Evolutionary conservation across 768 basidiomycete species (phyloP), one percentile per base, ranked within the genome.

Genomic region (Boletus edulis): DNA sequence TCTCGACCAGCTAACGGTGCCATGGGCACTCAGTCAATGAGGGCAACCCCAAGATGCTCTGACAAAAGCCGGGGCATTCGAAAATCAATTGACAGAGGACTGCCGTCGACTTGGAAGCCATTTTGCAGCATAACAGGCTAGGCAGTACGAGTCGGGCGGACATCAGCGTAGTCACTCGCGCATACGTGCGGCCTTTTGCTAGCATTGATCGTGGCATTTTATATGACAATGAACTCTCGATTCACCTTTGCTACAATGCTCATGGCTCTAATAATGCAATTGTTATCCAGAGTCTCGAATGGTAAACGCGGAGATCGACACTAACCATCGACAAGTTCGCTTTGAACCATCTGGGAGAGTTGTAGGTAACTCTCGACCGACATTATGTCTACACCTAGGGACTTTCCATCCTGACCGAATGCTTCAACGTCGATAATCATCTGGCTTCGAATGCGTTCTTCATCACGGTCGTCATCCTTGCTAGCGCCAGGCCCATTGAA

Each of bases 341-440:
- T 67, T 49, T 83, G 76, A 32, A 89, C 85, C 74, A 87, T 80
- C 43, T 84, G 82, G 35, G 77, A 77, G 54, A 93, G 74, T 15
- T 75, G 67, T 39, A 72, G 64, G 67, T 82, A 91, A 17, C 80
- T 74, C 49, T 80, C 73, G 55, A 79, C 81, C 1, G 68, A 74
- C 17, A 74, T 67, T 1, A 86, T 69, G n/a, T 83, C 76, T 5
- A 95, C 82, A 4, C 86, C 89, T 27, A 98, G 68, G 22, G 76
- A 72, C 58, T 78, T 70, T 2, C 87, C 94, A 53, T 96, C 94
- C 62, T 80, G 79, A 11, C 86, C 90, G 60, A 98, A 87, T 9
- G 87, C 87, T 46, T 88, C 81, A 0, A 96, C 89, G 64, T 99
- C 97, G 15, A 91, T 72, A 44, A 87, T 78, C 89, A 98, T 87